These are phyloP conservation scores for Aschersonia sp. DNA, from an alignment of 2,329 filamentous ascomycete genomes.

Conservation along the genomic window DNA sequence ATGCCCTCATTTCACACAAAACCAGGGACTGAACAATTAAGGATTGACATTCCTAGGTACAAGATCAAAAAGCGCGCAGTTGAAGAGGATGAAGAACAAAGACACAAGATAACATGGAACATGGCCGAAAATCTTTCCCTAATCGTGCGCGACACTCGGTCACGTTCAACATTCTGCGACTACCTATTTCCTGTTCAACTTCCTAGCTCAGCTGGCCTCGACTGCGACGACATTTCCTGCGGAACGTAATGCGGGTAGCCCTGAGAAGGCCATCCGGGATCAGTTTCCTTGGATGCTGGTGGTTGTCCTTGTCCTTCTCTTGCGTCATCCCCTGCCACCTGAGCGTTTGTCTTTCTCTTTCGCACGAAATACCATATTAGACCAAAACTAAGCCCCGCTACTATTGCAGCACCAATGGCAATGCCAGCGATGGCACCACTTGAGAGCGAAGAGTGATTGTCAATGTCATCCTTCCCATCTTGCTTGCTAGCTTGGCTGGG, in stretches of 20 bases:
- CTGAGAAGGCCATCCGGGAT: background rate
- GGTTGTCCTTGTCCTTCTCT: background rate
- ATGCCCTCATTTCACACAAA: no score
- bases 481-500: background rate
- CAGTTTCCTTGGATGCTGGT: background rate
- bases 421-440: background rate
- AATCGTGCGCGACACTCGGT: background rate
- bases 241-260: background rate
- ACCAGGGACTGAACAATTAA: no score
- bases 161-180: background rate
- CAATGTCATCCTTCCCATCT: background rate
- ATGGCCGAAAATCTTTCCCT: no score
- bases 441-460: background rate
- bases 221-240: background rate
- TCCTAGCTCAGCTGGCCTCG: background rate
- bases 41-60: no score
- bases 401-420: background rate
- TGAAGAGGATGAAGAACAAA: no score
- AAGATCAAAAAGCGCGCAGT: no score
- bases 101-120: no score
- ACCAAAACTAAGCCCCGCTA: background rate
- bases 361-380: background rate
- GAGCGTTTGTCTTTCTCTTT: background rate
- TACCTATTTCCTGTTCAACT: background rate
- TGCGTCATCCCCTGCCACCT: background rate